These are phyloP conservation scores for Myxozyma lipomycoides DNA, from an alignment of 805 yeast species.

Conservation along the genomic window DNA sequence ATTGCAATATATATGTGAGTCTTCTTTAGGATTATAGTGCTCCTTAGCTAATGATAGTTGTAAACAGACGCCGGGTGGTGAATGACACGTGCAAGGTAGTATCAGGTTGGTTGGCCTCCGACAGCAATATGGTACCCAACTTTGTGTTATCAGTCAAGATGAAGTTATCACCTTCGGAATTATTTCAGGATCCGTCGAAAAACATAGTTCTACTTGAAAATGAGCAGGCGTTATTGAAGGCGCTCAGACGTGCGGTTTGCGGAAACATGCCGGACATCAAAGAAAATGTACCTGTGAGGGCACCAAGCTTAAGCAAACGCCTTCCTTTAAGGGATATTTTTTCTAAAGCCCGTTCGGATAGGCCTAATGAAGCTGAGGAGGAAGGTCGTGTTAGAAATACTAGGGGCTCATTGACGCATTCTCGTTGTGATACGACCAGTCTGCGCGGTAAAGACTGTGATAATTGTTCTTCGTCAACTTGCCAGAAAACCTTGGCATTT, in stretches of 20 bases:
- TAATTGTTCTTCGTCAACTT: neutral
- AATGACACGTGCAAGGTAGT: slow-evolving; percentile 8
- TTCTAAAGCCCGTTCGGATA: neutral
- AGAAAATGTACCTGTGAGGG: neutral
- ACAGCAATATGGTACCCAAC: neutral
- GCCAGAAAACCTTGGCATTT: neutral
- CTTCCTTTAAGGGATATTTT: neutral
- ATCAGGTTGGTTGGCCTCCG: neutral
- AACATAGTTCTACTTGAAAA: neutral
- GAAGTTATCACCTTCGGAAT: slow-evolving; percentile 16
- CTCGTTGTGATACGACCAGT: neutral
- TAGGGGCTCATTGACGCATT: neutral
- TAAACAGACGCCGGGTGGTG: slow-evolving; percentile 8
- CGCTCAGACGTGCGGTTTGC: neutral
- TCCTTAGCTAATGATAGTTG: slow-evolving; percentile 1
- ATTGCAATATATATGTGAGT: slow-evolving; percentile 22
- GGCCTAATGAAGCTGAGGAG: neutral
- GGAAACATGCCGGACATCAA: too few species aligned
- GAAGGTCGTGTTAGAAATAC: neutral
- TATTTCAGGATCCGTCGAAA: slow-evolving; percentile 28
- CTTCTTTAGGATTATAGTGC: neutral
- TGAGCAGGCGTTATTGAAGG: neutral
- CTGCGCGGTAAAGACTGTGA: too few species aligned
- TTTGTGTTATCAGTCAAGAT: neutral
- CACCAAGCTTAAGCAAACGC: neutral